Base-by-base conservation (phyloP, 768 basidiomycete genomes). In the Pleurotus ostreatus region DNA sequence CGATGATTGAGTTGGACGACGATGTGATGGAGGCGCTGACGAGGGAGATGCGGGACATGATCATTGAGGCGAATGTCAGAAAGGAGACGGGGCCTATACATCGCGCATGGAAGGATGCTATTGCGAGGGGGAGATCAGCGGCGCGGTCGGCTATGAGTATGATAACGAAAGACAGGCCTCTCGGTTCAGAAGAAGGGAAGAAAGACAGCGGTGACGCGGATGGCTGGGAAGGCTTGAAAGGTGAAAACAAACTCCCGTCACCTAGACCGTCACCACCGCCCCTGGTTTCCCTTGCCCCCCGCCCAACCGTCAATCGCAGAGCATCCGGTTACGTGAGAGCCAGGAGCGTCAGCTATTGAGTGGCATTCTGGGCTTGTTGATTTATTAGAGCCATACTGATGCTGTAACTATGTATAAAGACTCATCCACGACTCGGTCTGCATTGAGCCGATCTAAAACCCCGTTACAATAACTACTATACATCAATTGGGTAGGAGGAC, bases 1-100 rank as follows among this genome's bases (percentile, higher is more conserved):
- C 47, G 12, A 53, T 6, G 66, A 70, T 55, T 11, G 23, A 41
- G 39, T 23, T 53, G 39, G 37, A 39, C 40, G 37, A 68, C 41
- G 68, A 71, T 9, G 65, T 76, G 9, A 69, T 84, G 51, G 71
- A 70, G 9, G 46, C 67, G 47, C 67, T 89, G 47, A 66, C 75
- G 46, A 57, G 66, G 13, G 86, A 87, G 68, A 85, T 91, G 76
- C 80, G 85, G 66, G 74, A 82, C 40, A 74, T 89, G 63, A 69
- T 88, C 46, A 76, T 90, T 2, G 89, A 89, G 69, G 72, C 73
- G 30, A 81, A 78, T 61, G 68, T 91, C 40, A 81, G 77, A 68
- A 75, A 71, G 52, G 79, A 80, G 40, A 69, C 64, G 1, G 85
- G 82, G 12, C 85, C 84, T n/a, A 71, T 88, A 53, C 70, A 70